These are phyloP conservation scores for Pyricularia pennisetigena DNA, from an alignment of 2,329 filamentous ascomycete species.

Conservation along the genomic window DNA sequence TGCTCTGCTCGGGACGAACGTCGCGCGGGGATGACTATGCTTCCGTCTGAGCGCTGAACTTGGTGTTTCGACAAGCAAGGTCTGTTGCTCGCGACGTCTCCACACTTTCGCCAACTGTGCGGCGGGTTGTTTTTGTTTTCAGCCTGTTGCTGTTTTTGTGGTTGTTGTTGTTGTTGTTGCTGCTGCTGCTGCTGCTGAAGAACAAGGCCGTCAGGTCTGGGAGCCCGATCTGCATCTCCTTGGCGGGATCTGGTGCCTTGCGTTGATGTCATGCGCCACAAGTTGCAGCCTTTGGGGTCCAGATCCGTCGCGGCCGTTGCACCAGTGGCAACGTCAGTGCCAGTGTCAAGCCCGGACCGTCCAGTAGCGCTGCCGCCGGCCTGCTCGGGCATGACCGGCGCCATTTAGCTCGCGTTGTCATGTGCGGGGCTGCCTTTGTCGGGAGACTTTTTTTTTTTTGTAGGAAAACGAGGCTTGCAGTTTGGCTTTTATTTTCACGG, in stretches of 20 bases:
- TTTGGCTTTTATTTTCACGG: neutral
- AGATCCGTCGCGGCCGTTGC: neutral
- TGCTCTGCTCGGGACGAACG: neutral
- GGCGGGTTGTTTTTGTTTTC: neutral
- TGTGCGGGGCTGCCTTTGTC: neutral
- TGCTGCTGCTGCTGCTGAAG: neutral
- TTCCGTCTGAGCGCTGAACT: constrained; percentile 2
- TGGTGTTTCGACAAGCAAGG: neutral
- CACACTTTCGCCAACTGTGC: neutral
- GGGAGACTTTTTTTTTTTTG: neutral
- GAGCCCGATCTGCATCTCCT: neutral
- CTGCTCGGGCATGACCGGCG: neutral
- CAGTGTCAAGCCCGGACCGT: neutral
- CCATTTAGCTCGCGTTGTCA: neutral
- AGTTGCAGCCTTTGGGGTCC: neutral
- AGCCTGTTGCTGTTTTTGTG: no score
- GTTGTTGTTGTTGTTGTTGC: no score
- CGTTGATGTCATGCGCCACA: neutral
- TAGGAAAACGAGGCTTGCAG: neutral
- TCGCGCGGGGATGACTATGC: constrained; percentile 1
- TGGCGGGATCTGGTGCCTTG: neutral
- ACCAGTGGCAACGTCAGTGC: neutral
- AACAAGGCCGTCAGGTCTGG: neutral
- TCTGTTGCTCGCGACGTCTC: neutral
- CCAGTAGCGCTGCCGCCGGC: neutral